Evolutionary conservation across 768 basidiomycete genomes (phyloP).

Genomic region (Phaeolepiota aurea): DNA sequence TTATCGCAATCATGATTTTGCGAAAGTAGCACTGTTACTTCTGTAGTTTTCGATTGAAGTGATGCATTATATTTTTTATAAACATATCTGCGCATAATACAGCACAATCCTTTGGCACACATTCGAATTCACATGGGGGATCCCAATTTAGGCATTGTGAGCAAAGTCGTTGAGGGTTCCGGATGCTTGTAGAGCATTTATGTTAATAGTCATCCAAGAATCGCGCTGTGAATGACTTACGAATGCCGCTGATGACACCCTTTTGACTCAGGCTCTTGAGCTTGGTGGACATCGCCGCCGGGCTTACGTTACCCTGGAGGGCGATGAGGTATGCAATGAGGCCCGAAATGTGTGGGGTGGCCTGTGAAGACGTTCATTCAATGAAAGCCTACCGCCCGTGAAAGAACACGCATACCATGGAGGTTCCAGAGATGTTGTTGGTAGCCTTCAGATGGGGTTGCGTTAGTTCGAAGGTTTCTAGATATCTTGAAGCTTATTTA

Average conservation of each 20-base stretch:
- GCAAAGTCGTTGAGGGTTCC: conserved; percentile 11
- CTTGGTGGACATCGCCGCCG: conserved; percentile 19
- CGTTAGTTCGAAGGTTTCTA: no score
- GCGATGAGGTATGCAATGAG: conserved; percentile 27
- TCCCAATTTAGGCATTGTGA: conserved; percentile 6
- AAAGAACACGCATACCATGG: conserved; percentile 15
- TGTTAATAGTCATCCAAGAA: neutral
- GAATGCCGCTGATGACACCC: conserved; percentile 19
- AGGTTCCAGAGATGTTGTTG: conserved; percentile 16
- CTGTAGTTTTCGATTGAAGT: no score
- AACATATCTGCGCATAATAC: no score
- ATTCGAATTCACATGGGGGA: neutral
- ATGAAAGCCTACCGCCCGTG: no score
- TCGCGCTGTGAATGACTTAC: conserved; percentile 8
- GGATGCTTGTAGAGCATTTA: conserved; percentile 7
- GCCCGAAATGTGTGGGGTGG: conserved; percentile 28
- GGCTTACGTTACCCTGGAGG: conserved; percentile 20
- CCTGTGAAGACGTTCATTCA: conserved; percentile 2
- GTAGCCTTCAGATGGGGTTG: conserved; percentile 12
- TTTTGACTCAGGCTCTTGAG: conserved; percentile 19
- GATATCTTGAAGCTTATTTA: conserved; percentile 1
- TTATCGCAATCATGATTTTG: no score
- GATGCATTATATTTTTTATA: neutral
- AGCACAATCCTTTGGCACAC: neutral
- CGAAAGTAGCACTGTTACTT: no score